Conservation (phyloP, 495 filamentous ascomycete genomes). For the Hyaloscypha variabilis region DNA sequence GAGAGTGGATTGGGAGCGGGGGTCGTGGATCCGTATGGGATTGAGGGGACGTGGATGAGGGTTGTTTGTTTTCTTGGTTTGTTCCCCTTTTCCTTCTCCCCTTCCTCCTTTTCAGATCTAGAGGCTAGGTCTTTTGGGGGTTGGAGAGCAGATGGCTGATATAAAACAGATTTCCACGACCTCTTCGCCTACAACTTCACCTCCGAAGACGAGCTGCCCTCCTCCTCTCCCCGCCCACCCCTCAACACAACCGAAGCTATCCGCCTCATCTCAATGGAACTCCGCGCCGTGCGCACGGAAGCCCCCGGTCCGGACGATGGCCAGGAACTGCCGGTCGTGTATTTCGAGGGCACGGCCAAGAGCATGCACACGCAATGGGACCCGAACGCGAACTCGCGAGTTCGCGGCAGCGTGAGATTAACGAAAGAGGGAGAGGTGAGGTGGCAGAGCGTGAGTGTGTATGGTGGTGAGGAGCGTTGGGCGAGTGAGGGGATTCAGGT, state of each 20-base stretch:
- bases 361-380: constrained; percentile 59
- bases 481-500: constrained; percentile 67
- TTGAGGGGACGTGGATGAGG: constrained; percentile 55
- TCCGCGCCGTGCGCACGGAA: constrained; percentile 55
- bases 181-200: constrained; percentile 65
- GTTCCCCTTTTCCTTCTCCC: background rate
- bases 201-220: constrained; percentile 26
- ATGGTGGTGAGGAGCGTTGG: constrained; percentile 62
- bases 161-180: constrained; percentile 57
- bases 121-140: too few relatives aligned
- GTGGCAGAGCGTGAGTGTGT: constrained; percentile 67
- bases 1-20: too few relatives aligned
- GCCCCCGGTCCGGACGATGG: constrained; percentile 51
- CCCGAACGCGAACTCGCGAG: constrained; percentile 59
- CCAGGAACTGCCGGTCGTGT: constrained; percentile 55
- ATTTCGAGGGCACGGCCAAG: constrained; percentile 58
- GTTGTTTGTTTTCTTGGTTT: constrained; percentile 52
- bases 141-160: background rate
- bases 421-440: constrained; percentile 66
- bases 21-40: constrained; percentile 57
- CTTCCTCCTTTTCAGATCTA: background rate
- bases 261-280: constrained; percentile 64
- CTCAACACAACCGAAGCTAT: constrained; percentile 60
- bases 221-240: constrained; percentile 47
- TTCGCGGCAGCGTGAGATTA: constrained; percentile 54